A percentile compares a stretch with the other conserved stretches of the same genome.
phyloP scores from a whole-genome alignment of 805 yeast species.

The Candida methanosorbosa region DNA sequence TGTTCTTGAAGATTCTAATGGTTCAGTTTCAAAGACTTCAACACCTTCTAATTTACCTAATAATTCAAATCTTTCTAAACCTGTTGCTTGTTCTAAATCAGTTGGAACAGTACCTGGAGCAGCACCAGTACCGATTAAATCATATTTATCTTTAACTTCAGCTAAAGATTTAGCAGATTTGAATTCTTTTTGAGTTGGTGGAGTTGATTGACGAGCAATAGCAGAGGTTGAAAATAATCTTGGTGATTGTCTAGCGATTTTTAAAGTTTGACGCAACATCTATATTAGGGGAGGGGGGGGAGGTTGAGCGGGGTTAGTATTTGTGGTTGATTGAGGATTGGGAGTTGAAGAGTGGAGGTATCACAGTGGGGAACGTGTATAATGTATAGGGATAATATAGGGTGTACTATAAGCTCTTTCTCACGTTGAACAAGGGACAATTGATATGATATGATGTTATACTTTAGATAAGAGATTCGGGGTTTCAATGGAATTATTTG shows the following conservation, averaged over 20 bases:
- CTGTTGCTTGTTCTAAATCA: constrained; percentile 94
- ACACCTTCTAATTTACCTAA: constrained; percentile 94
- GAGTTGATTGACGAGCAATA: constrained; percentile 16
- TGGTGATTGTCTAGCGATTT: constrained; percentile 22
- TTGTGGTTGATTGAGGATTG: no score
- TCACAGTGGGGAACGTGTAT: no score
- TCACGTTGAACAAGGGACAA: no score
- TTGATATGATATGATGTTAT: no score
- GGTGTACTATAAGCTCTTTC: no score
- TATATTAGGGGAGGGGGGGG: constrained; percentile 7
- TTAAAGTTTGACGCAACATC: constrained; percentile 29
- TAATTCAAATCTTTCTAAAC: constrained; percentile 93
- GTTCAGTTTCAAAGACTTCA: constrained; percentile 84
- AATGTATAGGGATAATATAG: no score
- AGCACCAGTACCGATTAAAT: constrained; percentile 90
- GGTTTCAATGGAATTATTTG: no score
- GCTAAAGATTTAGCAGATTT: constrained; percentile 61
- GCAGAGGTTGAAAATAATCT: constrained; percentile 26
- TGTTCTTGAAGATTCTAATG: constrained; percentile 77
- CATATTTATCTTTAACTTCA: constrained; percentile 71
- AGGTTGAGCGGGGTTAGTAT: constrained; percentile 1
- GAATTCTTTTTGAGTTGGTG: constrained; percentile 28
- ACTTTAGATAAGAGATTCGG: no score
- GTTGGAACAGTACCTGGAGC: constrained; percentile 77
- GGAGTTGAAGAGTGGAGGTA: no score